Evolutionary conservation across 768 basidiomycete genomes (phyloP), one percentile per base, ranked within the genome.

Genomic region (Trametes punicea): DNA sequence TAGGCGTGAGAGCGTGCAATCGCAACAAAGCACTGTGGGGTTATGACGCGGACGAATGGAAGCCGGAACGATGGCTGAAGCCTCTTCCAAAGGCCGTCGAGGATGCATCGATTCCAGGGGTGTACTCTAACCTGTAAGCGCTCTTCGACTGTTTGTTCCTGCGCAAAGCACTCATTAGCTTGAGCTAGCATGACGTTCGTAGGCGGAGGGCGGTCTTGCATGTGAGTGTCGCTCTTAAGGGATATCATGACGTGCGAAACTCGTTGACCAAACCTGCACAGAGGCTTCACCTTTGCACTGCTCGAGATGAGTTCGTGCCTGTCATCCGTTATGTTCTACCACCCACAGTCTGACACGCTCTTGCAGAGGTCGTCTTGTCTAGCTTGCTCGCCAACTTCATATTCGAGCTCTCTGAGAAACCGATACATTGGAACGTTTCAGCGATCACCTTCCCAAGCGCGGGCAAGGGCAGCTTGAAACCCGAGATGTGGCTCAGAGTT

Each of bases 1-100:
- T 69, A 18, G 61, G 64, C 18, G 62, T 69, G 30, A 29, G 60
- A 21, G 53, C 51, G 2, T 62, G 67, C 36, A 68, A 72, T 51
- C 57, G 65, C 16, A 55, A 60, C 46, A 62, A 60, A 44, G 55
- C 56, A 1, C 26, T 65, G 0, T 66, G 65, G 65, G 65, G 65
- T 3, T 53, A 60, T 6, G 65, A 66, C 29, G 65, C 65, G 7
- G 49, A 57, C 6, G 62, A 63, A 42, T 64, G 59, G 63, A 62
- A 61, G 55, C 65, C 65, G 3, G 61, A 61, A 31, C 61, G 65
- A 13, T 66, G 63, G 63, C 47, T 64, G 4, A 34, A 25, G 25
- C 55, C 57, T 3, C 52, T 62, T 11, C 58, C 63, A 3, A 44
- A 52, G 47, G 36, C 55, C 13, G 33, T 64, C 16, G 56, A 50